Base-by-base conservation (phyloP, 2,329 filamentous ascomycete genomes). In the Xylariales sp. region DNA sequence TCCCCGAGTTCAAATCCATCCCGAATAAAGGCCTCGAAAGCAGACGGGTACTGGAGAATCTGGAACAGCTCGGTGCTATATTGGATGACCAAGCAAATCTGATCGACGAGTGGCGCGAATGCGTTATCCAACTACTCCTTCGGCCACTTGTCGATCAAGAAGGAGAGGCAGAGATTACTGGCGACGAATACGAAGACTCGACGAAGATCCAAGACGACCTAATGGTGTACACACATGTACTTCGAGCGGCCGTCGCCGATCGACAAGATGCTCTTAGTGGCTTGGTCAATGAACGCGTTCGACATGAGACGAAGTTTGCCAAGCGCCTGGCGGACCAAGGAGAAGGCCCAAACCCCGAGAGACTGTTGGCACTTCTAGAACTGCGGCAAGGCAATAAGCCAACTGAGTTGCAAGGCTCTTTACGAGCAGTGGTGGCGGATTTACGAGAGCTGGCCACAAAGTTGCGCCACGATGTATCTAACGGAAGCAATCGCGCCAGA, bases 101-200 rank as follows among this genome's bases (percentile, higher is more conserved):
- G 36, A 74, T 95, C 34, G 76, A 86, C 34, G 73, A 82, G 35
- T 94, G 86, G 87, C 80, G 89, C 31, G 74, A 84, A 43, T 71
- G 80, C 31, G 81, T 90, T 44, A 74, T 88, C 14, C 74, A 84
- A 40, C 75, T 91, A 15, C 71, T 96, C 8, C 65, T 86, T 9
- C 75, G 81, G 46, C 80, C 87, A 0, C 71, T 97, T 2, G 80
- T 97, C 14, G 93, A 97, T 51, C 82, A 93, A 55, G 88, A 95
- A 29, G 80, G 80, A 1, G 69, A 69, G 12, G 64, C 75, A 8
- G 88, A 95, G 44, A 76, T 81, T 3, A 91, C 88, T 9, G 93
- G 93, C 18, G 84, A 96, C 45, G 93, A 97, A 59, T 93, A 95
- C 48, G 86, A 88, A 51, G 79, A 86, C 22, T 95, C 91, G 0